These are phyloP conservation scores for Eucalyptus grandis DNA, from an alignment of 345 rosid genomes.

Conservation along the genomic window DNA sequence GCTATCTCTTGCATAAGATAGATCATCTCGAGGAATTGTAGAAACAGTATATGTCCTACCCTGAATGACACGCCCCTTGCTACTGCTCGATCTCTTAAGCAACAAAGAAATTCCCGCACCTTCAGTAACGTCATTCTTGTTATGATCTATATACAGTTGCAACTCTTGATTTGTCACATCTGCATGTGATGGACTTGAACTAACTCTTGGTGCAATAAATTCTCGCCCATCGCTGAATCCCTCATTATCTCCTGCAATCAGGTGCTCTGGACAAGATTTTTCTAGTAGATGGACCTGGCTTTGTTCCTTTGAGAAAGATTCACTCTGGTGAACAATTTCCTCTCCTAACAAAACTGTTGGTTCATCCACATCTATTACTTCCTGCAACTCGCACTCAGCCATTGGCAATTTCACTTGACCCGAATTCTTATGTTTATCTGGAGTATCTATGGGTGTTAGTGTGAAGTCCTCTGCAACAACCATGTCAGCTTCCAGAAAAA, in stretches of 20 bases:
- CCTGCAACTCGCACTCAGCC: slow-evolving; percentile 7
- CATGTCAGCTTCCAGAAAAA: neutral
- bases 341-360: slow-evolving; percentile 7
- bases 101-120: slow-evolving; percentile 57
- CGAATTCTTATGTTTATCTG: slow-evolving; percentile 11
- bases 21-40: slow-evolving; percentile 52
- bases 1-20: slow-evolving; percentile 56
- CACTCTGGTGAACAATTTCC: slow-evolving; percentile 15
- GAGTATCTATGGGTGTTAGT: slow-evolving; percentile 2
- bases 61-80: slow-evolving; percentile 55
- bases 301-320: slow-evolving; percentile 8
- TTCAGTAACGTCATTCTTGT: slow-evolving; percentile 25
- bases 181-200: slow-evolving; percentile 7
- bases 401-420: slow-evolving; percentile 12
- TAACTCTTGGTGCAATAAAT: slow-evolving; percentile 3
- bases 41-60: slow-evolving; percentile 57
- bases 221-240: neutral
- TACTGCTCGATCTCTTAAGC: slow-evolving; percentile 74
- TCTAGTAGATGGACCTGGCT: slow-evolving; percentile 11
- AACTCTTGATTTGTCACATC: slow-evolving; percentile 17
- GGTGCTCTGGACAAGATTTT: slow-evolving; percentile 9
- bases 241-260: slow-evolving; percentile 27
- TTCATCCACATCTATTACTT: slow-evolving; percentile 16
- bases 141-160: slow-evolving; percentile 9
- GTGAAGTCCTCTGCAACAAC: slow-evolving; percentile 18